Conservation (phyloP, 2,329 filamentous ascomycete genomes). For the Aspergillus hiratsukae region DNA sequence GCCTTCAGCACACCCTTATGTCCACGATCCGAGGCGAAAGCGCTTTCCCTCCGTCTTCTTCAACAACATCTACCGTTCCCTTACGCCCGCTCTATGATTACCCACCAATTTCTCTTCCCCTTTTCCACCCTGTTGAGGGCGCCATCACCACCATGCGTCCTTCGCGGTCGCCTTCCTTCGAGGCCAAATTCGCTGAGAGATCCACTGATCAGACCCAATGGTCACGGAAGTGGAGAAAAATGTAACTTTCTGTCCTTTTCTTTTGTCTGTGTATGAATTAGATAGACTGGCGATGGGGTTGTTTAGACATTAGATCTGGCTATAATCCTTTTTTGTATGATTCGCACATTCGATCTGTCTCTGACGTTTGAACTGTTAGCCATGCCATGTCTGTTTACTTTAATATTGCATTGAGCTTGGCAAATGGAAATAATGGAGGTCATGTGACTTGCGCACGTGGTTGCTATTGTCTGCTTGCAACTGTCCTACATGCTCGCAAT, state of each 20-base stretch:
- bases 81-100: not conserved
- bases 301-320: constrained; percentile 9
- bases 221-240: not conserved
- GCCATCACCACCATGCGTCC: not conserved
- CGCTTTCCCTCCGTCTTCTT: not conserved
- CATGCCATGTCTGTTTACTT: not conserved
- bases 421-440: not conserved
- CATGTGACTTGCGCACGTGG: not conserved
- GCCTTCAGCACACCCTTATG: constrained; percentile 8
- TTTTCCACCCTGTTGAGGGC: not conserved
- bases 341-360: not conserved
- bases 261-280: constrained; percentile 21
- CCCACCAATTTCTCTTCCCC: not conserved
- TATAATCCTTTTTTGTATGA: constrained; percentile 4
- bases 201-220: not conserved
- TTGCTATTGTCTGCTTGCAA: not conserved
- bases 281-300: constrained; percentile 24
- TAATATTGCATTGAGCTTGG: not conserved
- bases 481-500: not conserved
- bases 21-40: not conserved
- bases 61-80: not conserved
- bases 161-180: not conserved
- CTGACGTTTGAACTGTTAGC: not conserved
- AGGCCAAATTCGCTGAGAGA: not conserved
- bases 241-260: constrained; percentile 12